Evolutionary conservation across 139 green algal genomes (phyloP), one percentile per base, ranked within the genome.

Genomic region (Micractinium sp.): DNA sequence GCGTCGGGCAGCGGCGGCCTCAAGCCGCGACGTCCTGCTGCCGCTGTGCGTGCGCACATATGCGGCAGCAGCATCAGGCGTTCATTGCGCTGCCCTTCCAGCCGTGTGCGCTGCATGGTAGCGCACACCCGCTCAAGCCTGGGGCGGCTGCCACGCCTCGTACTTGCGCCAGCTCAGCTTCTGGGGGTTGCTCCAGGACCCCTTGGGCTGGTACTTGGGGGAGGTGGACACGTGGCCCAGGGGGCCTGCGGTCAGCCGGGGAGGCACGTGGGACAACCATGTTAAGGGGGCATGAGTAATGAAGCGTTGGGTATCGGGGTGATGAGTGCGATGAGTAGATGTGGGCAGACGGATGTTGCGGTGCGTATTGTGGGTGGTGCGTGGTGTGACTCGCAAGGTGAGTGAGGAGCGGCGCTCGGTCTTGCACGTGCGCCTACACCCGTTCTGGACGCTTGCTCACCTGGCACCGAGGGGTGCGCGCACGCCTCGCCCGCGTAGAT

Each of bases 141-240:
- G 39, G 27, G 78, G n/a, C 22, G 33, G 83, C 66, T 66, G 29
- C 63, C 63, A 53, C 79, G 90, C 36, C 87, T 94, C 73, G 22
- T 81, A 71, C 87, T 94, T 94, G 31, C 38, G 69, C 91, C 91
- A 94, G 53, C 89, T 94, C 25, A 90, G 82, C 87, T 89, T 90
- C n/a, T 90, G 61, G 9, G 78, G 77, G 63, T 92, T 90, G n/a
- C 47, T 60, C 91, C 91, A 93, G 18, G 87, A 85, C 36, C 91
- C 91, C 85, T 93, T 92, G 35, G 91, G 89, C 63, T 78, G 31
- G 47, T 56, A 56, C 47, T 77, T 77, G 71, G 71, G 47, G 7
- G 5, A 23, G 71, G 71, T 33, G 35, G 71, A 77, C 71, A 39
- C 20, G 31, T n/a, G 71, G 71, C 71, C 71, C 71, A 77, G 71